Conservation (phyloP, 2,329 filamentous ascomycete species). For the Scedosporium dehoogii region DNA sequence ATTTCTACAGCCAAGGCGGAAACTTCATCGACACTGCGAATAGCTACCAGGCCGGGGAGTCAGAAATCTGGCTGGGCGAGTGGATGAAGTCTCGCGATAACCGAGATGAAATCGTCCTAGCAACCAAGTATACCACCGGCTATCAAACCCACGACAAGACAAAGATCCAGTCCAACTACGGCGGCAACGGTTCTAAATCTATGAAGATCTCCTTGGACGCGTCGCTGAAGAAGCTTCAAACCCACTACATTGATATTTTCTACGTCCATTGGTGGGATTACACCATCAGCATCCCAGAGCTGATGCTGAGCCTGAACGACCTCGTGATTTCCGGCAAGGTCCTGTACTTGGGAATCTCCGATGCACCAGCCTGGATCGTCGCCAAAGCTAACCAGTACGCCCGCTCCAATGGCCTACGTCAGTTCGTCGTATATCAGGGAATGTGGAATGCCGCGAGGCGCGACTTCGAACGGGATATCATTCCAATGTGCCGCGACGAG, state of each 20-base stretch:
- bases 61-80: conserved; percentile 39
- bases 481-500: conserved; percentile 29
- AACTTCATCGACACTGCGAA: conserved; percentile 53
- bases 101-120: conserved; percentile 36
- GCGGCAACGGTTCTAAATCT: conserved; percentile 26
- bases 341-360: conserved; percentile 29
- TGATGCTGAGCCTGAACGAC: conserved; percentile 30
- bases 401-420: conserved; percentile 21
- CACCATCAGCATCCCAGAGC: conserved; percentile 28
- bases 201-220: conserved; percentile 28
- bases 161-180: conserved; percentile 19
- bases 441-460: conserved; percentile 23
- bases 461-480: conserved; percentile 29
- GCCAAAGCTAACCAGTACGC: conserved; percentile 29
- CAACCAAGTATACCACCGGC: conserved; percentile 36
- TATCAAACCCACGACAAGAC: conserved; percentile 23
- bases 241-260: conserved; percentile 24
- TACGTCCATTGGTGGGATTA: conserved; percentile 36
- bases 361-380: conserved; percentile 30
- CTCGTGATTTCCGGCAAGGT: conserved; percentile 31
- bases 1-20: conserved; percentile 42
- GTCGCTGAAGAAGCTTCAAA: conserved; percentile 29
- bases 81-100: conserved; percentile 34
- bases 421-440: conserved; percentile 29
- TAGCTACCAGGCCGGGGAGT: conserved; percentile 39